Evolutionary conservation across 805 yeast genomes (phyloP), one percentile per base, ranked within the genome.

Genomic region (Ogataea ganodermae): DNA sequence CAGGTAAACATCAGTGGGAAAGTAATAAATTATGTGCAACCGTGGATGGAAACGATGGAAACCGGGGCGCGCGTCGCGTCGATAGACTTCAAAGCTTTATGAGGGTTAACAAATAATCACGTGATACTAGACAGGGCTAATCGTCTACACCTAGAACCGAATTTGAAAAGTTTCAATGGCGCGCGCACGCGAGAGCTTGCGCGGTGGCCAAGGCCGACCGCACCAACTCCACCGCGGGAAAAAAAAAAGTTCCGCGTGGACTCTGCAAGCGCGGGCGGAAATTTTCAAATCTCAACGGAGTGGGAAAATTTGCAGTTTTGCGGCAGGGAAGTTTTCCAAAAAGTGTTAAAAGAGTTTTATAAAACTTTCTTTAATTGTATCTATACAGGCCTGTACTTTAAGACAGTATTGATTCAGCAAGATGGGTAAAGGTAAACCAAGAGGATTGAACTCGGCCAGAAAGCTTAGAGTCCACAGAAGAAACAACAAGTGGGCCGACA

Each of bases 401-500:
- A 16, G 32, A 46, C 43, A 40, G 43, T 40, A 40, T 30, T 30
- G 35, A 40, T 27, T 22, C 22, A 40, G 18, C 77, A 88, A 74
- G 73, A 92, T 92, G 98, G 97, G 97, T 83, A 90, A 87, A 81
- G 97, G 97, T 80, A 91, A 91, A 83, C 99, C 99, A 86, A 89
- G 99, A 89, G 99, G 99, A 77, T 82, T 94, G 78, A 92, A 94
- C 89, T 86, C 99, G 75, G 99, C 99, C 74, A 89, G 99, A 87
- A 94, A 94, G 85, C 88, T 94, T 80, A 91, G 99, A 86, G 90
- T 86, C 78, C 95, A 89, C 91, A 91, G 99, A 80, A 92, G 98
- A 80, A 91, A 91, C 87, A 94, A 94, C 90, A 94, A 97, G 83
- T 94, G 99, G 99, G 97, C 99, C 68, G 99, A 94, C 78, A 85